These are phyloP conservation scores for Pisolithus tinctorius DNA, from an alignment of 768 basidiomycete genomes.

Conservation along the genomic window DNA sequence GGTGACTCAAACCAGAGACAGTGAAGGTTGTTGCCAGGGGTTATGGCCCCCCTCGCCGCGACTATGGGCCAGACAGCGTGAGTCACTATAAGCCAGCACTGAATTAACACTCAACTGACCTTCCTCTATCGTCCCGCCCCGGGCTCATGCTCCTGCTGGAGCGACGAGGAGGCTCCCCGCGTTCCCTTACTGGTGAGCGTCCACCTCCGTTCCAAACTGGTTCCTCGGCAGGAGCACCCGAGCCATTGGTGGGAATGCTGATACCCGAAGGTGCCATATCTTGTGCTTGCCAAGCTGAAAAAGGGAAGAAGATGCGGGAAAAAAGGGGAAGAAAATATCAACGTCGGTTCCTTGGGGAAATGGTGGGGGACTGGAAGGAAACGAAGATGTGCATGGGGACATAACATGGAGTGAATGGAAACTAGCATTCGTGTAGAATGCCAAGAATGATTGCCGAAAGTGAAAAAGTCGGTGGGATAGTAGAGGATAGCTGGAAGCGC, in stretches of 20 bases:
- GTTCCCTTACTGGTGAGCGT: constrained; percentile 38
- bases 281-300: constrained; percentile 78
- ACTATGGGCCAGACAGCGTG: constrained; percentile 1
- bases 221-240: constrained; percentile 44
- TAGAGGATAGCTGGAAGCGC: background rate
- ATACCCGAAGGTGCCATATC: constrained; percentile 73
- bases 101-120: constrained; percentile 35
- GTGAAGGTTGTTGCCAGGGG: constrained; percentile 65
- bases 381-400: background rate
- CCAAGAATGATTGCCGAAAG: constrained; percentile 6
- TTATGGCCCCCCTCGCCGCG: constrained; percentile 36
- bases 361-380: constrained; percentile 6
- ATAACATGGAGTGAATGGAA: background rate
- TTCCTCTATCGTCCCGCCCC: constrained; percentile 51
- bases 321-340: constrained; percentile 35
- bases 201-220: constrained; percentile 43
- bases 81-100: background rate
- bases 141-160: constrained; percentile 81
- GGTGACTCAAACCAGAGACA: constrained; percentile 51
- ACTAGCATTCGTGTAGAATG: constrained; percentile 18
- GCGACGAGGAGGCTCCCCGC: constrained; percentile 49
- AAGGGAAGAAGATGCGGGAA: constrained; percentile 29
- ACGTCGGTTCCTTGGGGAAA: constrained; percentile 34
- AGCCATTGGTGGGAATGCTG: constrained; percentile 56
- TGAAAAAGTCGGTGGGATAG: constrained; percentile 1